Percentiles rank a stretch among this genome's conserved stretches.
These are phyloP conservation scores for Ceratocystis eucalypticola DNA, from an alignment of 2,329 filamentous ascomycete species.

Conservation along the genomic window DNA sequence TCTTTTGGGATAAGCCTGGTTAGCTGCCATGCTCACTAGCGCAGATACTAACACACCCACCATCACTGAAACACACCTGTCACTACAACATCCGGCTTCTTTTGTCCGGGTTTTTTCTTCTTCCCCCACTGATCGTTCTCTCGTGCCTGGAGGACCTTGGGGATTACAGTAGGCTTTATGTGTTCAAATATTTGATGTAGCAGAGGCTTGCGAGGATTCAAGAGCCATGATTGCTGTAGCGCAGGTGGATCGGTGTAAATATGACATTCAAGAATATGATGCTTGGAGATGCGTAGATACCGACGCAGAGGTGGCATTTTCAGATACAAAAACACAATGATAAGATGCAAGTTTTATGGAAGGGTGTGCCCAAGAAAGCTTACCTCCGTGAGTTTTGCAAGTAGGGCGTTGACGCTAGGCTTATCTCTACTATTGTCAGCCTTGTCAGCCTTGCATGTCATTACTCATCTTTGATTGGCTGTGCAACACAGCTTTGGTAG, in stretches of 20 bases:
- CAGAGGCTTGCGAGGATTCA: slow-evolving; percentile 61
- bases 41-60: background rate
- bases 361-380: background rate
- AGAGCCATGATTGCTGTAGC: slow-evolving; percentile 69
- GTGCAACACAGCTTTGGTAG: background rate
- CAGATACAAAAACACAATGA: background rate
- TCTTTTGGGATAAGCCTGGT: slow-evolving; percentile 39
- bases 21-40: background rate
- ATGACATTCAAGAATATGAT: slow-evolving; percentile 89
- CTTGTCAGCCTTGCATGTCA: slow-evolving; percentile 16
- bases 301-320: slow-evolving; percentile 75
- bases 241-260: slow-evolving; percentile 90
- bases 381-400: background rate
- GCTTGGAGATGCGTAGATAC: slow-evolving; percentile 82
- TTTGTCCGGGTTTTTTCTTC: slow-evolving; percentile 61
- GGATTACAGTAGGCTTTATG: slow-evolving; percentile 72
- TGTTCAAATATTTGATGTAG: slow-evolving; percentile 73
- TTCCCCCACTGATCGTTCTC: slow-evolving; percentile 44
- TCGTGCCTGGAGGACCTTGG: slow-evolving; percentile 79
- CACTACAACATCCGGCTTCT: slow-evolving; percentile 58
- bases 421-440: background rate
- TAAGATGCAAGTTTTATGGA: background rate
- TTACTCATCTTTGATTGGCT: slow-evolving; percentile 9
- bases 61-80: slow-evolving; percentile 44
- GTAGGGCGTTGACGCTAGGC: too few relatives aligned